Evolutionary conservation across 305 asterid genomes (phyloP).

Genomic region (Fraxinus sp.): DNA sequence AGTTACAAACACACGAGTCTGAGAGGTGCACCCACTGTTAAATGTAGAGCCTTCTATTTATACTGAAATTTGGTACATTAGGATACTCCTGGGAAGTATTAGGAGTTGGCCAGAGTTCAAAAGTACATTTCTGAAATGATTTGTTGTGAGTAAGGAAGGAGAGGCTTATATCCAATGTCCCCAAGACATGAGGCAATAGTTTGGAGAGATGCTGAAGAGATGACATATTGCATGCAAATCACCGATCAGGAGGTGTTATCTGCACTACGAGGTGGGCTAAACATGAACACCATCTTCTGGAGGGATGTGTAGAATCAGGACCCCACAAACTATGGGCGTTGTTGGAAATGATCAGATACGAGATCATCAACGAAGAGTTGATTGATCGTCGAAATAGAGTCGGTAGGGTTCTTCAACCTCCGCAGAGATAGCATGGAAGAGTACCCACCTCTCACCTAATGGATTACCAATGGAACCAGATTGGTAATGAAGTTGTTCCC

Average conservation of each 20-base stretch:
- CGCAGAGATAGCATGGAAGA: background rate
- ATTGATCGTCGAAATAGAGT: background rate
- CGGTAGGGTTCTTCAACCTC: background rate
- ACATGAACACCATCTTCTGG: background rate
- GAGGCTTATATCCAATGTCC: background rate
- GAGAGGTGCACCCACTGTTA: background rate
- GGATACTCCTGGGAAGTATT: background rate
- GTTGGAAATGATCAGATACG: background rate
- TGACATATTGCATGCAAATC: no score
- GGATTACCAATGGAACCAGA: background rate
- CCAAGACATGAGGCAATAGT: background rate
- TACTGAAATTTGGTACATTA: background rate
- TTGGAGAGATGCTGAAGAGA: background rate
- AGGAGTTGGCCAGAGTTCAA: background rate
- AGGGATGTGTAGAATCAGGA: no score
- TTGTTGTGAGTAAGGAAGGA: background rate
- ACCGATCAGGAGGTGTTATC: background rate
- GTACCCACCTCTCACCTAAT: background rate
- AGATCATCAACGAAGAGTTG: background rate
- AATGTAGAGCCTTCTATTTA: background rate
- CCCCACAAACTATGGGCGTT: background rate
- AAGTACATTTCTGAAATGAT: background rate
- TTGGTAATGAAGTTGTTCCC: background rate
- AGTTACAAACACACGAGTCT: background rate
- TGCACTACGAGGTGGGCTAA: background rate